phyloP scores from a whole-genome alignment of 192 early-diverging fungal species.

The Backusella tuberculispora region DNA sequence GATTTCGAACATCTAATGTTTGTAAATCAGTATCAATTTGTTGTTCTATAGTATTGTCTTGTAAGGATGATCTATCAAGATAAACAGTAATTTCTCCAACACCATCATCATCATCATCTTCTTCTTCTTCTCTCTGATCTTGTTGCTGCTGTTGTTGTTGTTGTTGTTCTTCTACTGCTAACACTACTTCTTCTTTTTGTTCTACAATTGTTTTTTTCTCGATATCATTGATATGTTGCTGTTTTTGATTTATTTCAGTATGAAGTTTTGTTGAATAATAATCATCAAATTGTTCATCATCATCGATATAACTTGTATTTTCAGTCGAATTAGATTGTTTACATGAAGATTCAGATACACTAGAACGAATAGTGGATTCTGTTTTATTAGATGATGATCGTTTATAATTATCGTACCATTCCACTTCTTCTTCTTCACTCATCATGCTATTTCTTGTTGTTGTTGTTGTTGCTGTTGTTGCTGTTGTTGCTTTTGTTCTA shows the following conservation, averaged over 20 bases:
- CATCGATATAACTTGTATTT: not conserved
- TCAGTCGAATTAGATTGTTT: constrained; percentile 13
- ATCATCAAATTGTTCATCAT: not conserved
- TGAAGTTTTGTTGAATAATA: constrained; percentile 20
- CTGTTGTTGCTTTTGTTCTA: not conserved
- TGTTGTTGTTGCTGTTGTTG: no score
- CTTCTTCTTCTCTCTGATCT: not conserved
- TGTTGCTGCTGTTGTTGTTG: not conserved
- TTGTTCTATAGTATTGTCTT: not conserved
- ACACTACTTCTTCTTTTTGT: no score
- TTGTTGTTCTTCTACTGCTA: no score
- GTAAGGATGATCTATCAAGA: not conserved
- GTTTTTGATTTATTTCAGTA: not conserved
- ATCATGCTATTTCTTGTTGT: no score
- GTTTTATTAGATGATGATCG: not conserved
- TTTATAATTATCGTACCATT: constrained; percentile 9
- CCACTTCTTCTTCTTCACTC: not conserved
- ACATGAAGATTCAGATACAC: constrained; percentile 4
- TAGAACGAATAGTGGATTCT: constrained; percentile 9
- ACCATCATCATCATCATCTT: not conserved
- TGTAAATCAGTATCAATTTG: not conserved
- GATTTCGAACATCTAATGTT: not conserved
- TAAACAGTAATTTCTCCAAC: constrained; percentile 5
- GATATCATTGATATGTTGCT: no score
- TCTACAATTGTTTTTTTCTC: no score